These are phyloP conservation scores for Rhodotorula sp. DNA, from an alignment of 1,284 basidiomycete species.

Conservation along the genomic window DNA sequence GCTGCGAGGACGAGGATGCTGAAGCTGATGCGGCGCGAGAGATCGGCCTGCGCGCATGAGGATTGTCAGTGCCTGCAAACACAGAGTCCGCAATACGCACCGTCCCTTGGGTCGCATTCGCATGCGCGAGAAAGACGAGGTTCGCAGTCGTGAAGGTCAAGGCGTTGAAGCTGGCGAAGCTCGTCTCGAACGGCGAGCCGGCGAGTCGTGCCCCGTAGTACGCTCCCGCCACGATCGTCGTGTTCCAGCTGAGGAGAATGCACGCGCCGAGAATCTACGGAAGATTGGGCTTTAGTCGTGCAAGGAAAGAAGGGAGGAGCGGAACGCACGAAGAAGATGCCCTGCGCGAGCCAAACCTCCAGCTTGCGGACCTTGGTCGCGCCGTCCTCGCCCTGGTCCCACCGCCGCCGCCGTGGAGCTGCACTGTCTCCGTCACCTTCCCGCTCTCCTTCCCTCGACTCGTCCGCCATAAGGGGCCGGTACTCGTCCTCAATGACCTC, in stretches of 20 bases:
- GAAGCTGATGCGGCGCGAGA: slow-evolving; percentile 25
- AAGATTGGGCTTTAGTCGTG: too few relatives aligned
- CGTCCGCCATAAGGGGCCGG: slow-evolving; percentile 33
- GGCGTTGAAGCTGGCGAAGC: slow-evolving; percentile 40
- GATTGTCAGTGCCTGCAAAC: neutral
- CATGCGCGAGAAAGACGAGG: slow-evolving; percentile 39
- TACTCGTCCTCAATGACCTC: slow-evolving; percentile 37
- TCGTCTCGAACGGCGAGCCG: slow-evolving; percentile 33
- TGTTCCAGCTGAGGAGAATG: slow-evolving; percentile 42
- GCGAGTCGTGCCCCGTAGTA: slow-evolving; percentile 42
- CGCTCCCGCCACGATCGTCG: slow-evolving; percentile 38
- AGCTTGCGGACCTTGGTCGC: slow-evolving; percentile 16
- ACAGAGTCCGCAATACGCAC: neutral
- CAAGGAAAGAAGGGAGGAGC: too few relatives aligned
- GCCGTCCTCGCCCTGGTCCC: neutral
- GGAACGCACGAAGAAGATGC: slow-evolving; percentile 35
- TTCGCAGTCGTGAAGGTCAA: slow-evolving; percentile 44
- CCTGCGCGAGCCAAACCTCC: slow-evolving; percentile 35
- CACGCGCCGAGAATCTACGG: slow-evolving; percentile 34
- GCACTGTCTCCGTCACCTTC: neutral
- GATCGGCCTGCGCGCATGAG: slow-evolving; percentile 19
- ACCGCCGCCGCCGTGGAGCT: neutral
- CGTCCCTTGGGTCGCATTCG: slow-evolving; percentile 36
- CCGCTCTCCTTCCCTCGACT: neutral
- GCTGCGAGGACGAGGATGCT: slow-evolving; percentile 29